Conservation (phyloP, 2,329 filamentous ascomycete species). For the Capronia coronata region DNA sequence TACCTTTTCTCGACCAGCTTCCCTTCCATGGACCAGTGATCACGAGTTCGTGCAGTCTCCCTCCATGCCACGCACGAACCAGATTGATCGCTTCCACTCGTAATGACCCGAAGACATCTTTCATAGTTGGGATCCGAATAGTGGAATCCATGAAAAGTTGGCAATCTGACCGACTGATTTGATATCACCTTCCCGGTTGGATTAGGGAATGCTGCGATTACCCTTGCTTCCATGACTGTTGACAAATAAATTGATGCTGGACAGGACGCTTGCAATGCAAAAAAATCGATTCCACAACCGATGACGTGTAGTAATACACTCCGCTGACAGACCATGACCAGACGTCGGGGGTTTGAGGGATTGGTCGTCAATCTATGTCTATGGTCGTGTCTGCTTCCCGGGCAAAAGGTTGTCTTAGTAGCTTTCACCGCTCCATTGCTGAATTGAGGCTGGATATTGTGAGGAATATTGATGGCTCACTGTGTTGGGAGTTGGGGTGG, state of each 20-base stretch:
- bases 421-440: conserved; percentile 18
- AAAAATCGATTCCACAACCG: conserved; percentile 13
- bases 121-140: neutral
- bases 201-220: conserved; percentile 15
- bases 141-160: neutral
- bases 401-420: conserved; percentile 9
- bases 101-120: neutral
- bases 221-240: conserved; percentile 11
- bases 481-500: conserved; percentile 24
- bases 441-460: conserved; percentile 14
- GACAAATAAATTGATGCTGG: conserved; percentile 9
- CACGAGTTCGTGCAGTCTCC: neutral
- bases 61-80: neutral
- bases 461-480: conserved; percentile 16
- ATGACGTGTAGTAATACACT: conserved; percentile 13
- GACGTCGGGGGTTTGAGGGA: conserved; percentile 6
- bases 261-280: conserved; percentile 24
- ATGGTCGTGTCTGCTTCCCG: neutral
- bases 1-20: neutral
- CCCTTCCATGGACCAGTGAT: neutral
- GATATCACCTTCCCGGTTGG: neutral
- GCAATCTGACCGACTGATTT: neutral
- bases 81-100: neutral
- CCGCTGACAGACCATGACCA: conserved; percentile 11
- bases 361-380: conserved; percentile 7